phyloP scores from a whole-genome alignment of 495 filamentous ascomycete species.

The Xylaria grammica region DNA sequence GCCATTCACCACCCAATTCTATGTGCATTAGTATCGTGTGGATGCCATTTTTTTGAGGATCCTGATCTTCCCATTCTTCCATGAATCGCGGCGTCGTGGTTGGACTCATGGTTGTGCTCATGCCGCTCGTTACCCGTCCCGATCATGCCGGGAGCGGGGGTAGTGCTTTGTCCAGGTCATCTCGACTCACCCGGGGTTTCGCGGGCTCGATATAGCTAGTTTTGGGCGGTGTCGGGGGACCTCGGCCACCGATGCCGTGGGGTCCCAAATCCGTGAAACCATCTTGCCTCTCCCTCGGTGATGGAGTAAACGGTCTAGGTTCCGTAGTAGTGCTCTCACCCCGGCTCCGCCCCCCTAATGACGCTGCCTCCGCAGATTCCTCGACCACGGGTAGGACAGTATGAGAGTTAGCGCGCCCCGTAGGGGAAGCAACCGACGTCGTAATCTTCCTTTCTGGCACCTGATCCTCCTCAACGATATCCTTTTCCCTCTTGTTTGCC shows the following conservation, averaged over 20 bases:
- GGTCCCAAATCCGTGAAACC: conserved; percentile 50
- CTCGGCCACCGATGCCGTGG: conserved; percentile 42
- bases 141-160: conserved; percentile 54
- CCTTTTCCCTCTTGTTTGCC: conserved; percentile 38
- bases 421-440: conserved; percentile 49
- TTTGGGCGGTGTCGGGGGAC: conserved; percentile 52
- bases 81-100: neutral
- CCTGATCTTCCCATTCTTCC: neutral
- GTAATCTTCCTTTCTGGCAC: conserved; percentile 52
- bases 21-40: conserved; percentile 17
- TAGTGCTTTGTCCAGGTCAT: conserved; percentile 60
- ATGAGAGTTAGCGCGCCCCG: conserved; percentile 57
- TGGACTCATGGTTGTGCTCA: neutral
- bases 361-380: conserved; percentile 82
- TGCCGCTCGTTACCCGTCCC: neutral
- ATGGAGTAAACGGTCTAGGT: conserved; percentile 47
- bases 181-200: conserved; percentile 40
- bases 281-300: conserved; percentile 46
- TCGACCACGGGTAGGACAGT: conserved; percentile 87
- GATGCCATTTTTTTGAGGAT: neutral
- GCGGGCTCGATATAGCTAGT: conserved; percentile 46
- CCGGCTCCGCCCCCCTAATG: conserved; percentile 60
- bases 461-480: conserved; percentile 56
- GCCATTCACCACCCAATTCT: conserved; percentile 7
- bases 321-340: conserved; percentile 49